phyloP scores from a whole-genome alignment of 2,329 filamentous ascomycete species.

The Talaromyces sp. region DNA sequence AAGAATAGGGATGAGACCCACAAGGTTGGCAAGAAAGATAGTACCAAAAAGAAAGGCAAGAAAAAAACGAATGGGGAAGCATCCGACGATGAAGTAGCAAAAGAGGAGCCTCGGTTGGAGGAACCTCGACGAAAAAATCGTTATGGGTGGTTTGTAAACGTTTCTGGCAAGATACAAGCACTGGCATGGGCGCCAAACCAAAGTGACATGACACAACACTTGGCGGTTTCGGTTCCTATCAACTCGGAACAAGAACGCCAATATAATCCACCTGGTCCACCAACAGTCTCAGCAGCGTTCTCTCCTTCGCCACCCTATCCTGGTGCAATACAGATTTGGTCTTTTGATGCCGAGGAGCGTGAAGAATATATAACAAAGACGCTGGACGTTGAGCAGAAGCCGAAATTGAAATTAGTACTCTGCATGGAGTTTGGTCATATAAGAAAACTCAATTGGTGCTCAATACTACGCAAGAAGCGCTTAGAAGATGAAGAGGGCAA shows the following conservation, averaged over 20 bases:
- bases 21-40: not conserved
- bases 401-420: constrained; percentile 45
- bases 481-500: constrained; percentile 24
- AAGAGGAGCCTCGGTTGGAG: constrained; percentile 4
- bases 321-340: constrained; percentile 54
- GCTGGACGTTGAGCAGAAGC: constrained; percentile 39
- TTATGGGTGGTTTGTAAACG: constrained; percentile 51
- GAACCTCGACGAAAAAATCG: constrained; percentile 20
- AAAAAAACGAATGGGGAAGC: constrained; percentile 12
- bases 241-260: constrained; percentile 29
- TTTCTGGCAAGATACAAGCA: constrained; percentile 49
- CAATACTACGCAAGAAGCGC: constrained; percentile 31
- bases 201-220: constrained; percentile 46
- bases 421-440: constrained; percentile 54
- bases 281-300: constrained; percentile 44
- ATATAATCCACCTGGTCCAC: constrained; percentile 22
- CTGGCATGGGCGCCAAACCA: constrained; percentile 43
- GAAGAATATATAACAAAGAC: constrained; percentile 25
- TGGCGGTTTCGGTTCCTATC: constrained; percentile 45
- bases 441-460: constrained; percentile 53
- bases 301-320: constrained; percentile 43
- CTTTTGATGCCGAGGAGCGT: constrained; percentile 37
- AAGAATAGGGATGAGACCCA: constrained; percentile 10
- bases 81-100: not conserved
- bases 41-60: constrained; percentile 14